phyloP scores from a whole-genome alignment of 345 rosid species.

The Populus deltoides region DNA sequence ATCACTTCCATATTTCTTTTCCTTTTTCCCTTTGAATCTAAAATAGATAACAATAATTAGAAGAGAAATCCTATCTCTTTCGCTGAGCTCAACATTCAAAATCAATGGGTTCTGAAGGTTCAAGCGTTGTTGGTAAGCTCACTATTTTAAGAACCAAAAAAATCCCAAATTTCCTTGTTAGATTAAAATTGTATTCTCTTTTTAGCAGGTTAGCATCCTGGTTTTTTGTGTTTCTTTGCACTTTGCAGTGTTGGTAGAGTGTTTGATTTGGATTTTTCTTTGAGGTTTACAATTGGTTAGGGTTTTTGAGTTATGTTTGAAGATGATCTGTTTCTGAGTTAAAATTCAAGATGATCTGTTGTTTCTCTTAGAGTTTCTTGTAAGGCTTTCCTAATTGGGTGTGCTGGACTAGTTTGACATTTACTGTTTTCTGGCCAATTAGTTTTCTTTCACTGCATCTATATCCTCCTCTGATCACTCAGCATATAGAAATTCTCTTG shows the following conservation, averaged over 20 bases:
- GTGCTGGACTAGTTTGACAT: neutral
- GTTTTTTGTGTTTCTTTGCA: neutral
- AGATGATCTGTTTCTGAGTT: neutral
- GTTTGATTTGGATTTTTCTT: neutral
- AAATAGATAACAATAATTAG: neutral
- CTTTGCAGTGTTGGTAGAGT: neutral
- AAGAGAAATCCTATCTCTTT: conserved; percentile 1
- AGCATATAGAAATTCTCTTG: neutral
- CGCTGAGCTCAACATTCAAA: neutral
- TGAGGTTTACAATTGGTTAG: neutral
- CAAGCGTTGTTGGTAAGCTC: conserved; percentile 47
- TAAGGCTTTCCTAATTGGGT: neutral
- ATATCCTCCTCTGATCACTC: neutral
- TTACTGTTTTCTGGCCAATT: neutral
- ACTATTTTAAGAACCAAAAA: neutral
- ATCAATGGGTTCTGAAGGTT: conserved; percentile 52
- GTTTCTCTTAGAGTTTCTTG: neutral
- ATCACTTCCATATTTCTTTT: neutral
- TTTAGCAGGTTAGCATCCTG: neutral
- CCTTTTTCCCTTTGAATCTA: neutral
- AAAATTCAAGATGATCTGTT: neutral
- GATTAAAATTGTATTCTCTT: neutral
- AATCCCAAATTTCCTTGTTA: conserved; percentile 8
- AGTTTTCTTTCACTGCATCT: neutral
- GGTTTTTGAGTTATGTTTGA: neutral